phyloP scores from a whole-genome alignment of 2,329 filamentous ascomycete species.

The Scytalidium sp. region DNA sequence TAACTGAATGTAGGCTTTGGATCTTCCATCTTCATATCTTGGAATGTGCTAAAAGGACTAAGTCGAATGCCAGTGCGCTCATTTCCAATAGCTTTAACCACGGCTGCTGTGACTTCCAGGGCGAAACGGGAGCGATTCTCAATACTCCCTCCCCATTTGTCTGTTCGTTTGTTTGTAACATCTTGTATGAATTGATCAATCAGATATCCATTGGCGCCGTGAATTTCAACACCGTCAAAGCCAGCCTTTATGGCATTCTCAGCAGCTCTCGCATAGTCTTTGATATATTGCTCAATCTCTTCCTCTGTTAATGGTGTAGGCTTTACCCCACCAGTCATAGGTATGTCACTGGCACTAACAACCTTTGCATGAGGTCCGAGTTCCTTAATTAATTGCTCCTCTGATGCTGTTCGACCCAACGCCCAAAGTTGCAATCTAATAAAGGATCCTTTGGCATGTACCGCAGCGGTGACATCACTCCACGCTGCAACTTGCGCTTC shows the following conservation, averaged over 20 bases:
- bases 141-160: constrained; percentile 44
- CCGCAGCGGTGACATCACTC: constrained; percentile 52
- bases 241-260: constrained; percentile 45
- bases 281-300: constrained; percentile 26
- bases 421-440: constrained; percentile 59
- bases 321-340: constrained; percentile 4
- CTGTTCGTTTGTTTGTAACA: constrained; percentile 45
- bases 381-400: constrained; percentile 5
- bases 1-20: constrained; percentile 60
- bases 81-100: constrained; percentile 43
- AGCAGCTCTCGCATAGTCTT: constrained; percentile 25
- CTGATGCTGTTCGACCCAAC: constrained; percentile 40
- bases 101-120: constrained; percentile 48
- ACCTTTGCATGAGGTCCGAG: constrained; percentile 5
- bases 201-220: constrained; percentile 18
- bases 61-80: constrained; percentile 53
- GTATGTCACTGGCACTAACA: constrained; percentile 8
- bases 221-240: constrained; percentile 47
- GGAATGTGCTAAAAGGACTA: constrained; percentile 55
- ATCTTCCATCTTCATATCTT: constrained; percentile 58
- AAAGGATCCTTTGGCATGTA: constrained; percentile 53
- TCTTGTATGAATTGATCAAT: constrained; percentile 17
- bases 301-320: constrained; percentile 30
- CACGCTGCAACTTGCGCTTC: constrained; percentile 49
- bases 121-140: constrained; percentile 46